A percentile compares a stretch with the other conserved stretches of the same genome.
These are phyloP conservation scores for Xylaria telfairii DNA, from an alignment of 495 filamentous ascomycete genomes.

Conservation along the genomic window DNA sequence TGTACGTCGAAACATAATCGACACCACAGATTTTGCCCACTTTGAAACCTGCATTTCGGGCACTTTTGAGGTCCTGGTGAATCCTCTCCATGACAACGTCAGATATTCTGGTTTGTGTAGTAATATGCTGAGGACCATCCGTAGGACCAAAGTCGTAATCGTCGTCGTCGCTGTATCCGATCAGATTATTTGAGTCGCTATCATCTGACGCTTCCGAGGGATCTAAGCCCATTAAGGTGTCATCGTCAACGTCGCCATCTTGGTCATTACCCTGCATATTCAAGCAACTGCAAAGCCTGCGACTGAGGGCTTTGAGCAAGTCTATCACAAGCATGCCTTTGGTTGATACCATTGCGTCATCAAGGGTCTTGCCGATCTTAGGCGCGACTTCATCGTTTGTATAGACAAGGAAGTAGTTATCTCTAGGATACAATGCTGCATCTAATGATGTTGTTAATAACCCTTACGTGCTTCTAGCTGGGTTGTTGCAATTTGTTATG, in stretches of 20 bases:
- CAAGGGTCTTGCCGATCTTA: conserved; percentile 33
- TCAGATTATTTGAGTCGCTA: conserved; percentile 31
- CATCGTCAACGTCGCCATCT: conserved; percentile 39
- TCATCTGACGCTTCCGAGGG: conserved; percentile 41
- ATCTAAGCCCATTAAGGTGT: conserved; percentile 21
- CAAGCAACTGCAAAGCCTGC: conserved; percentile 29
- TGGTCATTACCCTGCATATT: not conserved
- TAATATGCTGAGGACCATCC: not conserved
- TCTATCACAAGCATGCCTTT: conserved; percentile 30
- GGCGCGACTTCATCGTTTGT: conserved; percentile 44
- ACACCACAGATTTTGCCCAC: conserved; percentile 67
- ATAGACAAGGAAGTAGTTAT: conserved; percentile 43
- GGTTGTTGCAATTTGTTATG: not conserved
- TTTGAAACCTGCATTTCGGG: conserved; percentile 73
- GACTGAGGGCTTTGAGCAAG: conserved; percentile 37
- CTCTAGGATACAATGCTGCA: conserved; percentile 35
- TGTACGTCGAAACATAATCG: conserved; percentile 43
- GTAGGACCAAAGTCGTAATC: conserved; percentile 28
- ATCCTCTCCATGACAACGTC: conserved; percentile 46
- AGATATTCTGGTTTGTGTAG: conserved; percentile 1
- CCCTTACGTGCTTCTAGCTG: not conserved
- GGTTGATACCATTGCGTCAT: conserved; percentile 31
- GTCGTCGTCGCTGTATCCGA: conserved; percentile 36
- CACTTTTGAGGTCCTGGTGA: conserved; percentile 66
- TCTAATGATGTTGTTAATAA: conserved; percentile 33